phyloP scores from a whole-genome alignment of 257 asterid genomes.

The Forsythia viridissima region DNA sequence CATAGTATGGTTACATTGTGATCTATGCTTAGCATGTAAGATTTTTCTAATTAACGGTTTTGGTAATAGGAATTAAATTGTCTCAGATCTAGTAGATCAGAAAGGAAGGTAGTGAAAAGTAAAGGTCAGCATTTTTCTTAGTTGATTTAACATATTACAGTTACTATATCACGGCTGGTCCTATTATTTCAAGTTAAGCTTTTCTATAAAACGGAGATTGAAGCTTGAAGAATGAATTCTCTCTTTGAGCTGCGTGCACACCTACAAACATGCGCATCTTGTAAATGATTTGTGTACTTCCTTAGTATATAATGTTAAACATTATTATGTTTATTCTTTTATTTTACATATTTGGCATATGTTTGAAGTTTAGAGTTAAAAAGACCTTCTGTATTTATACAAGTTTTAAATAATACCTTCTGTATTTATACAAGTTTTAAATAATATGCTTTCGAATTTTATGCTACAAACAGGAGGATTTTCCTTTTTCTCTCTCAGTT shows the following conservation, averaged over 20 bases:
- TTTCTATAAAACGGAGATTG: background rate
- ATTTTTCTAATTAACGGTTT: background rate
- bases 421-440: background rate
- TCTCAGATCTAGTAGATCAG: background rate
- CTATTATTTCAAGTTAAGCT: background rate
- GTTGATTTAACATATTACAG: background rate
- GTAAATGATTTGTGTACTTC: background rate
- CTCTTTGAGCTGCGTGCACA: background rate
- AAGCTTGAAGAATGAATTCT: background rate
- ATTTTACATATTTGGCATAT: too few relatives aligned
- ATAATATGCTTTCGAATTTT: background rate
- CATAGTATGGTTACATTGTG: background rate
- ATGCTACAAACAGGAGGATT: background rate
- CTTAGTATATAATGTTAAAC: background rate
- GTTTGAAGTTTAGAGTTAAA: too few relatives aligned
- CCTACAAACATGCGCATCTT: background rate
- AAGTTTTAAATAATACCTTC: too few relatives aligned
- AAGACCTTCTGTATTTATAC: too few relatives aligned
- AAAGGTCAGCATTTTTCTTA: background rate
- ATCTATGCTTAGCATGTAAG: background rate
- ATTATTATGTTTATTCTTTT: too few relatives aligned
- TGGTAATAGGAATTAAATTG: background rate
- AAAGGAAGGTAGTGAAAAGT: background rate
- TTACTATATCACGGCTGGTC: background rate
- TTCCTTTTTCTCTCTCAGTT: background rate